A percentile compares a stretch with the other conserved stretches of the same genome.
phyloP scores from a whole-genome alignment of 768 basidiomycete species.

The Boletus rubescentipes region DNA sequence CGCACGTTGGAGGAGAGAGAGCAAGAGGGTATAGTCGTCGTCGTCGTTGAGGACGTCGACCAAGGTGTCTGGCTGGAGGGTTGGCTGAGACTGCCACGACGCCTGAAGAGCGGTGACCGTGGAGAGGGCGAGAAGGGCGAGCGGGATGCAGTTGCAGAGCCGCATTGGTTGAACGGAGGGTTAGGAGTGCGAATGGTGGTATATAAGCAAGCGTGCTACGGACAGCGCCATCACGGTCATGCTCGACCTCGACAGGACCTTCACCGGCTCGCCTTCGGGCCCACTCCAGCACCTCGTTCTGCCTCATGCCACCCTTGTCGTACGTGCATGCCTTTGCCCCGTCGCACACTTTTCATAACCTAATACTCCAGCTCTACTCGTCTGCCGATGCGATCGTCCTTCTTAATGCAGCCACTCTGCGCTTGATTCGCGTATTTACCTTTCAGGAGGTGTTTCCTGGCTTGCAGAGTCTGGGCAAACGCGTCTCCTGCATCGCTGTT shows the following conservation, averaged over 20 bases:
- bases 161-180: conserved; percentile 27
- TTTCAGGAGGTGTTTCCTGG: conserved; percentile 83
- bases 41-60: conserved; percentile 77
- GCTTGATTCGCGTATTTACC: conserved; percentile 66
- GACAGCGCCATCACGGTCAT: conserved; percentile 28
- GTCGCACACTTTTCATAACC: background rate
- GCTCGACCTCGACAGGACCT: conserved; percentile 48
- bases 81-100: conserved; percentile 21
- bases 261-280: conserved; percentile 51
- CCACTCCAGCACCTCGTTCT: conserved; percentile 59
- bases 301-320: conserved; percentile 56
- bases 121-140: conserved; percentile 31
- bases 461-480: conserved; percentile 40
- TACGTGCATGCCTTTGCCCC: conserved; percentile 34
- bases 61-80: conserved; percentile 52
- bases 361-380: conserved; percentile 56
- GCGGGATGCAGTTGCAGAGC: conserved; percentile 33
- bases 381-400: conserved; percentile 70
- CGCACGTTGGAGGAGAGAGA: conserved; percentile 77
- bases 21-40: conserved; percentile 72
- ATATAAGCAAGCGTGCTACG: conserved; percentile 11
- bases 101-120: conserved; percentile 21
- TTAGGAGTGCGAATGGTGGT: background rate
- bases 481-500: conserved; percentile 62
- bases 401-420: conserved; percentile 66